Percentiles rank a stretch among this genome's conserved stretches.
phyloP scores from a whole-genome alignment of 805 yeast species.

The Kluyveromyces wickerhamii region DNA sequence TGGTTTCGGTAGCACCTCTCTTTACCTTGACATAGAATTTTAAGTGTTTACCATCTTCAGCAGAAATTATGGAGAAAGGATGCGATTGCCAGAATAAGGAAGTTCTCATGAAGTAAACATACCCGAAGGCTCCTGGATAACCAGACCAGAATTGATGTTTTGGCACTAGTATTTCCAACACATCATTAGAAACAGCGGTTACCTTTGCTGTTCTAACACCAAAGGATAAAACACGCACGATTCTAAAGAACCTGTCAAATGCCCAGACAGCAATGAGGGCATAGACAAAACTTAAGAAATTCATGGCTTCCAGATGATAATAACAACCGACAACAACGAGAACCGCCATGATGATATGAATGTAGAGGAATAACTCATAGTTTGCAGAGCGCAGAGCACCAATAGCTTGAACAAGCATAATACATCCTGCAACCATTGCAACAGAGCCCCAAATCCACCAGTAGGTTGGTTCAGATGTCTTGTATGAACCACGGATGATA shows the following conservation, averaged over 20 bases:
- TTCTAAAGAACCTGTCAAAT: conserved; percentile 43
- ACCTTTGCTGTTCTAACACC: conserved; percentile 30
- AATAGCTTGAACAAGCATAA: conserved; percentile 6
- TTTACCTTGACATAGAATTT: conserved; percentile 40
- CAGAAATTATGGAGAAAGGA: conserved; percentile 45
- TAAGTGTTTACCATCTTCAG: conserved; percentile 30
- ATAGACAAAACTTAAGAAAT: conserved; percentile 27
- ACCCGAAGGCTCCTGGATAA: conserved; percentile 38
- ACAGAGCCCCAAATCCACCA: conserved; percentile 23
- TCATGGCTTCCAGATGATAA: conserved; percentile 4
- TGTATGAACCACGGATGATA: conserved; percentile 3
- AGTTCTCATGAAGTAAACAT: conserved; percentile 39
- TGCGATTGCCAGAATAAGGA: conserved; percentile 47
- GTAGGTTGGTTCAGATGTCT: conserved; percentile 11
- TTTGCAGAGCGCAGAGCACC: conserved; percentile 1
- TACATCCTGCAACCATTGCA: conserved; percentile 6
- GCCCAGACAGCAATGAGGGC: conserved; percentile 50
- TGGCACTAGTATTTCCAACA: neutral
- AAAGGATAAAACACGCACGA: conserved; percentile 40
- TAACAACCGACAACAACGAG: conserved; percentile 5
- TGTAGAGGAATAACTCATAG: conserved; percentile 7
- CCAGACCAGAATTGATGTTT: conserved; percentile 28
- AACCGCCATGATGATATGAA: conserved; percentile 5
- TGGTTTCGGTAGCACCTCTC: conserved; percentile 41
- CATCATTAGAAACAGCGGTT: neutral